Evolutionary conservation across 2,329 filamentous ascomycete genomes (phyloP).

Genomic region (Trichophyton benhamiae): DNA sequence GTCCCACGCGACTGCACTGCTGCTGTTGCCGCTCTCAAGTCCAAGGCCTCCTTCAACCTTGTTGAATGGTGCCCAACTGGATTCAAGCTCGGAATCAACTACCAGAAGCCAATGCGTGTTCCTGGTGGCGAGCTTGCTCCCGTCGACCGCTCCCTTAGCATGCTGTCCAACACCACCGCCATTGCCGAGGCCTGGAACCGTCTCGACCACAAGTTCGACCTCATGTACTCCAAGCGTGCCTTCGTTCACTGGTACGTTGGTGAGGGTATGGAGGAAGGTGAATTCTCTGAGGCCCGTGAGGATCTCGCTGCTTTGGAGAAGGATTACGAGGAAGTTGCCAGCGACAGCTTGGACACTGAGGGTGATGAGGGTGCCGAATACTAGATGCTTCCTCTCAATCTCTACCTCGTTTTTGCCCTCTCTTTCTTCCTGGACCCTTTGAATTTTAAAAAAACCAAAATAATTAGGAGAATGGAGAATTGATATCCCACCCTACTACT

Average conservation of each 20-base stretch:
- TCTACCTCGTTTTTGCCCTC: not conserved
- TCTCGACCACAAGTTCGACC: constrained; percentile 94
- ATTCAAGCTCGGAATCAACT: constrained; percentile 99
- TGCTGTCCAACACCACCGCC: constrained; percentile 88
- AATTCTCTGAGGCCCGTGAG: constrained; percentile 98
- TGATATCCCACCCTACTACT: not conserved
- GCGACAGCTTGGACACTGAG: constrained; percentile 53
- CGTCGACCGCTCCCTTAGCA: constrained; percentile 97
- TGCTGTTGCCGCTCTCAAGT: constrained; percentile 93
- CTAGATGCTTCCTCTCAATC: constrained; percentile 14
- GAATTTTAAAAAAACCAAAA: not conserved
- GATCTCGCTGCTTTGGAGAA: constrained; percentile 95
- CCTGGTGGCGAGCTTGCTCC: constrained; percentile 95
- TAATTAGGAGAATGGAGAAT: constrained; percentile 2
- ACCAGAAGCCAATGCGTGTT: constrained; percentile 90
- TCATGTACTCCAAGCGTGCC: constrained; percentile 99
- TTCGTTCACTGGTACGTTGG: constrained; percentile 99
- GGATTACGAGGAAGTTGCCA: constrained; percentile 94
- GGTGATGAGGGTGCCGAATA: constrained; percentile 39
- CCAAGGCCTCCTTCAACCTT: constrained; percentile 97
- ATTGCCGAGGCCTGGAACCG: constrained; percentile 97
- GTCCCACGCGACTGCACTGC: constrained; percentile 90
- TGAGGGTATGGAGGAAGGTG: constrained; percentile 99
- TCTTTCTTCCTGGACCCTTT: constrained; percentile 4
- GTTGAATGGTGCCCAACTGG: constrained; percentile 99